Base-by-base conservation (phyloP, 257 asterid species). In the Ilex asprella region DNA sequence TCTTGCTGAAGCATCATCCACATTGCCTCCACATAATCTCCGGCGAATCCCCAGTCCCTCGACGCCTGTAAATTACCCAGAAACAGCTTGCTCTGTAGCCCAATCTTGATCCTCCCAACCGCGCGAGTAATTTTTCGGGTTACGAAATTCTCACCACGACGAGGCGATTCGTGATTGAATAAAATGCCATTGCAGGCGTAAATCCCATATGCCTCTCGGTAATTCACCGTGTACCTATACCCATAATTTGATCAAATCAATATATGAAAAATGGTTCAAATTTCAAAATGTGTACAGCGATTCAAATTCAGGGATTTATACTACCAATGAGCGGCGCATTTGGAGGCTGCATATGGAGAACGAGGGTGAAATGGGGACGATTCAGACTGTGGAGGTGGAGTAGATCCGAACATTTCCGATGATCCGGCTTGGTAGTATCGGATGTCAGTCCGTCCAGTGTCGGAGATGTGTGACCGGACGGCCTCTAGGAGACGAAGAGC, bases 1-100 rank as follows among this genome's bases (percentile, higher is more conserved):
- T 93, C 99, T 75, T 89, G 95, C 75, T 93, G 99, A 54, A 93
- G 83, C 99, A 89, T 93, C 90, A 93, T 47, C 99, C 99, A 93
- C 97, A 93, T 93, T 13, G 99, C 96, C 78, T 93, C 99, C 39
- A 93, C 99, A 39, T 93, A 93, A 68, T 89, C 97, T 10, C 99
- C 99, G 0, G 97, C 96, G 55, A 89, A 93, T 0, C 99, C 96
- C 99, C 99, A 93, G 5, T 93, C 99, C 61, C 97, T 79, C 0
- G 97, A 86, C 2, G 99, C 96, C 68, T 89, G 95, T 63, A 87
- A 35, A 43, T 93, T 93, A 16, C 97, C 97, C 29, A 93, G 62
- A 60, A 89, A 93, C 0, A 93, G 82, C 86, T 87, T 93, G 84
- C 81, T 87, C 79, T 93, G 99, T 7, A 93, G 62, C 72, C 99